A percentile compares a stretch with the other conserved stretches of the same genome.
These are phyloP conservation scores for Trichopus zeylanicus DNA, from an alignment of 116 monocot genomes.

Conservation along the genomic window DNA sequence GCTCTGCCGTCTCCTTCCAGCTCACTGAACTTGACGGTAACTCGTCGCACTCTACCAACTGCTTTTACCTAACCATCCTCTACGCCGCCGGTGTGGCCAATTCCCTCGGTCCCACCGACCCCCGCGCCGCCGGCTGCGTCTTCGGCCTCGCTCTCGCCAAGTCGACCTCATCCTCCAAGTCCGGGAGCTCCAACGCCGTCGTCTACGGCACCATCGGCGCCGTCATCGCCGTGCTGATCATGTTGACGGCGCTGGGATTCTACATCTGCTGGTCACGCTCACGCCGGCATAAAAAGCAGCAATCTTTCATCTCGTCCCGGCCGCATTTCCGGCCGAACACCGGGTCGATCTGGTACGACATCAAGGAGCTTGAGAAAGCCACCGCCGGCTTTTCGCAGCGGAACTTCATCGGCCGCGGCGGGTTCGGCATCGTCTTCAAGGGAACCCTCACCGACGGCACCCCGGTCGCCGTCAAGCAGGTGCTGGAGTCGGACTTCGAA, in stretches of 20 bases:
- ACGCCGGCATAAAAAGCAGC: background rate
- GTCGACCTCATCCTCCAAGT: background rate
- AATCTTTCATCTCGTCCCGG: background rate
- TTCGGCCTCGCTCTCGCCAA: constrained; percentile 33
- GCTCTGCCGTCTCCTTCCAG: constrained; percentile 19
- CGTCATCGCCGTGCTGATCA: constrained; percentile 10
- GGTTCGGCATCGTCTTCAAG: constrained; percentile 54
- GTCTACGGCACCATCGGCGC: constrained; percentile 8
- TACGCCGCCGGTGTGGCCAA: constrained; percentile 64
- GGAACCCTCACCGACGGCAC: constrained; percentile 45
- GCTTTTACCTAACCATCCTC: constrained; percentile 53
- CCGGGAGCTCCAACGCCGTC: background rate
- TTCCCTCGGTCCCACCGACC: constrained; percentile 30
- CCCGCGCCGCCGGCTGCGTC: constrained; percentile 32
- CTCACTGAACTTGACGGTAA: constrained; percentile 57
- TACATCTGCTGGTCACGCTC: constrained; percentile 5
- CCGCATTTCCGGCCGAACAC: constrained; percentile 39
- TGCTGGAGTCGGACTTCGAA: constrained; percentile 40
- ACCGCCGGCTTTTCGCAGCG: constrained; percentile 37
- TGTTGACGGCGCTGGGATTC: constrained; percentile 6
- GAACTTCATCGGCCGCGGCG: constrained; percentile 65
- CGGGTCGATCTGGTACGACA: constrained; percentile 40
- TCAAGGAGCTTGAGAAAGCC: constrained; percentile 45
- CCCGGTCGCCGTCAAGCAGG: constrained; percentile 59
- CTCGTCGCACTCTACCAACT: constrained; percentile 42